Base-by-base conservation (phyloP, 306 rosid genomes). In the Vicia sativa region DNA sequence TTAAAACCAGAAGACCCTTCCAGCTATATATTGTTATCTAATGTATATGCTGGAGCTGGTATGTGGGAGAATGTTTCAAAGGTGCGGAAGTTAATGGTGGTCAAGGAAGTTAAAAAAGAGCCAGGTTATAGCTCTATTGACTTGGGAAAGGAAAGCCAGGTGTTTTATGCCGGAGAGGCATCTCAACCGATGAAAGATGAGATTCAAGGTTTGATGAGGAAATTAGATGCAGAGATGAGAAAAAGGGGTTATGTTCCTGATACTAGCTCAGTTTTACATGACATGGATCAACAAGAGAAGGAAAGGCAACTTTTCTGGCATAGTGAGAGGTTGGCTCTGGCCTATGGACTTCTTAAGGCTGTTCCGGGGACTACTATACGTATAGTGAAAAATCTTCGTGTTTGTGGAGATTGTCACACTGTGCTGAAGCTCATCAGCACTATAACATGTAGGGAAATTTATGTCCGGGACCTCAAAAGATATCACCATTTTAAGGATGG, bases 151-250 rank as follows among this genome's bases (percentile, higher is more conserved):
- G 96, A 87, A 80, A 87, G 77, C 64, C 76, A 81, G 26, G 86
- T 84, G 45, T 92, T 92, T 82, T 81, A 81, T 68, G 98, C 97
- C 23, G 98, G 98, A 67, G 96, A 92, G 83, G 84, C 87, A 52
- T 70, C 60, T 60, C 92, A 87, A 65, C 81, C 88, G 7, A 74
- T 89, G 91, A 91, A 80, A 81, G 85, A 92, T 68, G 91, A 81
- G 67, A 86, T 92, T 56, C 70, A 69, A 42, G 65, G 57, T 74
- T 68, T 92, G 53, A 85, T 92, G 57, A 84, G 54, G 65, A 82
- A 83, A 71, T 78, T 89, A 37, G 91, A 84, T 52, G 79, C 54
- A 19, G 91, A 87, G 79, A 87, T 84, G 91, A 92, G 84, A 80
- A 86, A 65, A 66, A 86, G 86, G 79, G 96, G 96, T 23, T 89